Evolutionary conservation across 805 yeast species (phyloP).

Genomic region (Saccharomyces eubayanus): DNA sequence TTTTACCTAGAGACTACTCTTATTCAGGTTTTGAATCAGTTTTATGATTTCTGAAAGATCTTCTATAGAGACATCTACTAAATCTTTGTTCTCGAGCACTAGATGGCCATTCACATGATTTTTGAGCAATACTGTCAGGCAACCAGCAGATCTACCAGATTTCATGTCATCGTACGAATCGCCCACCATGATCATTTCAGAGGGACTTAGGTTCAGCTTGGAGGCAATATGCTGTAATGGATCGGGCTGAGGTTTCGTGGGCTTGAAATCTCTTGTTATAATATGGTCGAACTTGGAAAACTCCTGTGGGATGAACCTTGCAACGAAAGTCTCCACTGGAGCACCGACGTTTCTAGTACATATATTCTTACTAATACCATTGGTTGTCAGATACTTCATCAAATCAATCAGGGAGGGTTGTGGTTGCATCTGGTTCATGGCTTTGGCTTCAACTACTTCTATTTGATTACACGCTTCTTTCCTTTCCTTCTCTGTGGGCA

Average conservation of each 20-base stretch:
- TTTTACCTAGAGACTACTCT: background rate
- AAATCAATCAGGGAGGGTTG: constrained; percentile 40
- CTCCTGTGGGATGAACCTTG: constrained; percentile 35
- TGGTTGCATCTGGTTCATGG: constrained; percentile 52
- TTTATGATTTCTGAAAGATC: constrained; percentile 25
- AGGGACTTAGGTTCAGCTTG: constrained; percentile 40
- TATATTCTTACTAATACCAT: constrained; percentile 42
- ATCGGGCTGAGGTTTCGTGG: constrained; percentile 62
- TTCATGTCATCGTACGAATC: constrained; percentile 64
- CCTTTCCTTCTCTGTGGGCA: constrained; percentile 34
- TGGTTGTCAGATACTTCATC: constrained; percentile 28
- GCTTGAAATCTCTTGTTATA: constrained; percentile 54
- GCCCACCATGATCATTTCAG: constrained; percentile 57
- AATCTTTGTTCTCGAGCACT: constrained; percentile 28
- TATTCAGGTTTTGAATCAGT: constrained; percentile 7
- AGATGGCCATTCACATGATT: constrained; percentile 44
- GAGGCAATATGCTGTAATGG: constrained; percentile 51
- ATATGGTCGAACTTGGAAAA: constrained; percentile 40
- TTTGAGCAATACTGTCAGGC: constrained; percentile 44
- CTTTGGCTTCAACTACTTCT: constrained; percentile 47
- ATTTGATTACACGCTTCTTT: constrained; percentile 40
- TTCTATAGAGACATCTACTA: constrained; percentile 16
- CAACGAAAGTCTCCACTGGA: constrained; percentile 48
- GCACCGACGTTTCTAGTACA: constrained; percentile 51
- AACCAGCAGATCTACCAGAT: constrained; percentile 59